Base-by-base conservation (phyloP, 2,329 filamentous ascomycete genomes). In the Didymella segeticola region DNA sequence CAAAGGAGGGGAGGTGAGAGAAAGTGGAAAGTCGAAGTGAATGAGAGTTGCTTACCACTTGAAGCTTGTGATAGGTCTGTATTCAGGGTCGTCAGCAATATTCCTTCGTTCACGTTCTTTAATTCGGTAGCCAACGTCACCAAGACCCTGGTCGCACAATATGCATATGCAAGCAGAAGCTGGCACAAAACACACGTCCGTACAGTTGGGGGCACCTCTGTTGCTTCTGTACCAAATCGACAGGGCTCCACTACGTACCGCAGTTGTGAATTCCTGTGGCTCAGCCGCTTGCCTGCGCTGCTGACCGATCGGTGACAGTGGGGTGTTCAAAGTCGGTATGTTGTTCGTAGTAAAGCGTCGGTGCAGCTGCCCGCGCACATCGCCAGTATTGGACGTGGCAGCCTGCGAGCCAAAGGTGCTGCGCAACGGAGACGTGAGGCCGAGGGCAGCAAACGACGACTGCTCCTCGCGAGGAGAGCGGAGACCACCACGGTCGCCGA, bases 271-370 rank as follows among this genome's bases (percentile, higher is more conserved):
- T 70, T 84, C 82, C 55, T 80, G 57, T 41, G 79, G 79, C 70
- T 86, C 83, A 39, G 82, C 78, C 46, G 80, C 75, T 69, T 82
- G 82, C 54, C 78, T 74, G 47, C 81, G 73, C 66, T 83, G 79
- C 71, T 84, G 82, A 39, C 82, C 84, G 69, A 81, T 81, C 53
- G 83, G 79, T 45, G 79, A 81, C 71, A 93, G 78, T 57, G 85
- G 83, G 72, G 89, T 91, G 75, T 89, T 89, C 77, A 93, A 56
- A 80, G 83, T 92, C 84, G 77, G 91, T 83, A 78, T 90, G 87
- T 78, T 96, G 68, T 81, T 96, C 53, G 93, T 95, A 60, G 93
- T 98, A 78, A 98, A 98, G 72, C 93, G 89, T 70, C 93, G 88
- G 77, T 93, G 91, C 73, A 98, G 82, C 66, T 87, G 87, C 60